Evolutionary conservation across 495 filamentous ascomycete genomes (phyloP), one percentile per base, ranked within the genome.

Genomic region (Penicillium samsonianum): DNA sequence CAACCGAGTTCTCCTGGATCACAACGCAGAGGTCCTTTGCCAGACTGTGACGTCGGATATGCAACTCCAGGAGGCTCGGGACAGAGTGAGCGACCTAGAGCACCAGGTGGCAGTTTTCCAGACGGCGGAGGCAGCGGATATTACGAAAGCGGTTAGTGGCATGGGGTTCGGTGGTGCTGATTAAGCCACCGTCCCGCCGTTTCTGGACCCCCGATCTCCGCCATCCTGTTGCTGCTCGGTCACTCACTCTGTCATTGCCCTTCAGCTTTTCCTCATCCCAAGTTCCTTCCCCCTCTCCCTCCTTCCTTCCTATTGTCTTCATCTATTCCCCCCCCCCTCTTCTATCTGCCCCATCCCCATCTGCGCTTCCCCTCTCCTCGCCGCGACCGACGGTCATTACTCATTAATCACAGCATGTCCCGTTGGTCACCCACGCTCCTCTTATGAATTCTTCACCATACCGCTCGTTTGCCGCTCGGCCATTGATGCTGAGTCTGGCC

Each of bases 401-500:
- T 5, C 9, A 10, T 53, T 43, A 19, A 41, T 53, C 43, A 40
- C 53, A 55, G 53, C 42, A 55, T 55, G 53, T 30, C 10, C 22
- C 11, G 10, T 14, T 46, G 9, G 16, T 55, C 20, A 9, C 37
- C 33, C 49, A 16, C 9, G 3, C 14, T 40, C 11, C 23, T 56
- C 59, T 63, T 51, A 78, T 78, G 75, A 68, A 63, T 62, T 65
- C 68, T 49, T 46, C 68, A 31, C 16, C 59, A 44, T 70, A 56
- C 49, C 67, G 65, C 49, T 70, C 74, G 50, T 59, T 74, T 55
- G 71, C 78, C 60, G 45, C 68, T 45, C 71, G 80, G 69, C 76
- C 80, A 10, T 58, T 73, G 30, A 61, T 78, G 45, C 71, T 81
- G 49, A 70, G 79, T 37, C 56, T 82, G 43, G 73, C 77, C 17